These are phyloP conservation scores for Collybiopsis confluens DNA, from an alignment of 768 basidiomycete genomes.

Conservation along the genomic window DNA sequence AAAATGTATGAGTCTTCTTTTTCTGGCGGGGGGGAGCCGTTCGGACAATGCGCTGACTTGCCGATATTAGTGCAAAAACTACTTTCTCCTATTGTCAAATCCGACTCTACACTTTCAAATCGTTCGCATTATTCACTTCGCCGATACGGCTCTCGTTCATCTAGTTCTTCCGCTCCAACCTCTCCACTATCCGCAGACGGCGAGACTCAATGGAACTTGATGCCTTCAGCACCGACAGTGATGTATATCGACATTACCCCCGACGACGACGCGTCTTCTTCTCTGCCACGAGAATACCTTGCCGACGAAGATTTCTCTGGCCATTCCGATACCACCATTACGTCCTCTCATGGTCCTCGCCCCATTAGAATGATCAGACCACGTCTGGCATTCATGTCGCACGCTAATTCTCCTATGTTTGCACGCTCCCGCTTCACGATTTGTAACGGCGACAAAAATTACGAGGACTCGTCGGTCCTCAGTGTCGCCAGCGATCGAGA, in stretches of 20 bases:
- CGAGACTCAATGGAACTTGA: neutral
- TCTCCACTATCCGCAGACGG: neutral
- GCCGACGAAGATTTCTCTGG: slow-evolving; percentile 11
- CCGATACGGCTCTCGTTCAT: slow-evolving; percentile 16
- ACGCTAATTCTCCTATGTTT: slow-evolving; percentile 28
- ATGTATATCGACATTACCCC: slow-evolving; percentile 47
- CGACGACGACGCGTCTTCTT: slow-evolving; percentile 9
- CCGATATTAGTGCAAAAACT: slow-evolving; percentile 9
- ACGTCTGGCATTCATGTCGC: slow-evolving; percentile 59
- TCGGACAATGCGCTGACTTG: neutral
- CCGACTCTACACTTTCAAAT: slow-evolving; percentile 3
- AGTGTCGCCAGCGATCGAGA: slow-evolving; percentile 19
- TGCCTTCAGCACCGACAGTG: slow-evolving; percentile 23
- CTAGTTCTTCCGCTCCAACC: slow-evolving; percentile 18
- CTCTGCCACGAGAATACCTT: slow-evolving; percentile 12
- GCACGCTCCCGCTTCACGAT: slow-evolving; percentile 24
- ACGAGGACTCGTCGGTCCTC: slow-evolving; percentile 21
- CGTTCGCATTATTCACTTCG: slow-evolving; percentile 16
- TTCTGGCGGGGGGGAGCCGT: no score
- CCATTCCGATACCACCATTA: slow-evolving; percentile 23
- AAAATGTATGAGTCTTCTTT: slow-evolving; percentile 51
- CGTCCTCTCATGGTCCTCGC: slow-evolving; percentile 42
- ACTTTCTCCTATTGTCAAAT: slow-evolving; percentile 9
- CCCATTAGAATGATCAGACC: slow-evolving; percentile 59
- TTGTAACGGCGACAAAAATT: neutral